phyloP scores from a whole-genome alignment of 2,329 filamentous ascomycete genomes.

The Xylaria hypoxylon region DNA sequence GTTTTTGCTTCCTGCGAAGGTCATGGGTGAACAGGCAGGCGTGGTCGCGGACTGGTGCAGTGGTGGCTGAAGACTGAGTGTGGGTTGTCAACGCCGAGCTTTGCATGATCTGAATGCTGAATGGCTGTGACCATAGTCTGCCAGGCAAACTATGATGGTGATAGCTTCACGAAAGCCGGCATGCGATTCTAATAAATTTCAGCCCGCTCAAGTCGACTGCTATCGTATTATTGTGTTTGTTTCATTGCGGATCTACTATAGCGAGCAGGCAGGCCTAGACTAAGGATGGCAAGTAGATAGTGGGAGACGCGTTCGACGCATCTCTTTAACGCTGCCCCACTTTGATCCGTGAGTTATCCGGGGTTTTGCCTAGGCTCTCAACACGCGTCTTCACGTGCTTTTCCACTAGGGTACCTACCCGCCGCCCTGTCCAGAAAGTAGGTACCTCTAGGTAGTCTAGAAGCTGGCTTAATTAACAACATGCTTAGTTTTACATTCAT shows the following conservation, averaged over 20 bases:
- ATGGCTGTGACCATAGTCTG: slow-evolving; percentile 41
- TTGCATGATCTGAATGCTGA: slow-evolving; percentile 42
- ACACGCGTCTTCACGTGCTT: slow-evolving; percentile 46
- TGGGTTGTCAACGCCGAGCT: slow-evolving; percentile 41
- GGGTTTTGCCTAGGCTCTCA: slow-evolving; percentile 1
- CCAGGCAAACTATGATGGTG: background rate
- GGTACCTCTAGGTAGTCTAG: slow-evolving; percentile 1
- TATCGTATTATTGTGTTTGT: background rate
- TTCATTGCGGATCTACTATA: background rate
- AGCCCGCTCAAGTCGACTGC: background rate
- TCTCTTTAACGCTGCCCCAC: slow-evolving; percentile 25
- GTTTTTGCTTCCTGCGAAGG: slow-evolving; percentile 85
- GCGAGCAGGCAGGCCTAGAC: background rate
- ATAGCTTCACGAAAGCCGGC: background rate
- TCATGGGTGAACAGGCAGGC: slow-evolving; percentile 90
- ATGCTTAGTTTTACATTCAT: no score
- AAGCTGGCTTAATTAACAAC: no score
- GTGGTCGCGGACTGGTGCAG: slow-evolving; percentile 81
- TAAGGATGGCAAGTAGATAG: background rate
- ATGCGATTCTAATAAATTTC: background rate
- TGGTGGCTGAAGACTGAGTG: slow-evolving; percentile 39
- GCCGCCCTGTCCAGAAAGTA: no score
- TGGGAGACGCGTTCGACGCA: slow-evolving; percentile 27
- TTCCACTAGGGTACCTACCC: background rate
- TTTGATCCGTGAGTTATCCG: background rate